phyloP scores from a whole-genome alignment of 305 asterid species.

The Fraxinus angustifolia region DNA sequence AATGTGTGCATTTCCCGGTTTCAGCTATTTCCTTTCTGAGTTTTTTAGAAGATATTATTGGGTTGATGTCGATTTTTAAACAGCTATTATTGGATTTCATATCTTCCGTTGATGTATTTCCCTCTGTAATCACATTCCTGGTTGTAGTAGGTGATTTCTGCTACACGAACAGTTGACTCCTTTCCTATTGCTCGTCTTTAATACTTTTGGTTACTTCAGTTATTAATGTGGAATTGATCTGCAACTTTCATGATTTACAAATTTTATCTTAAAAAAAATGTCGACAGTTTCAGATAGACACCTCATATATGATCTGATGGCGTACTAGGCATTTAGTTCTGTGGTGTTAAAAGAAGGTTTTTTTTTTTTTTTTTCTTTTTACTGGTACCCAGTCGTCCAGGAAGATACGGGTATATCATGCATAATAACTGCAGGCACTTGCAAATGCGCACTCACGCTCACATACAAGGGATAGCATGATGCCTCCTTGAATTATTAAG shows the following conservation, averaged over 20 bases:
- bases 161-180: not conserved
- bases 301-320: not conserved
- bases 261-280: not conserved
- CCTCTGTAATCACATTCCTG: not conserved
- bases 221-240: not conserved
- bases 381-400: not conserved
- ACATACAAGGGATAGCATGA: not conserved
- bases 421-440: not conserved
- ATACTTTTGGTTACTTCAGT: not conserved
- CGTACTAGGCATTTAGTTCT: not conserved
- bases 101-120: not conserved
- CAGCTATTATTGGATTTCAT: not conserved
- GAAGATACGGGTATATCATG: not conserved
- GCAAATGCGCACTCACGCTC: not conserved
- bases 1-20: not conserved
- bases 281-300: not conserved
- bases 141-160: not conserved
- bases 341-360: not conserved
- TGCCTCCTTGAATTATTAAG: not conserved
- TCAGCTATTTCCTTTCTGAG: not conserved
- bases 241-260: not conserved
- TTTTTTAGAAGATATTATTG: not conserved
- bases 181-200: not conserved
- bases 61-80: not conserved
- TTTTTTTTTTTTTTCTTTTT: not conserved